Conservation (phyloP, 2,329 filamentous ascomycete species). For the Aspergillus fructus region DNA sequence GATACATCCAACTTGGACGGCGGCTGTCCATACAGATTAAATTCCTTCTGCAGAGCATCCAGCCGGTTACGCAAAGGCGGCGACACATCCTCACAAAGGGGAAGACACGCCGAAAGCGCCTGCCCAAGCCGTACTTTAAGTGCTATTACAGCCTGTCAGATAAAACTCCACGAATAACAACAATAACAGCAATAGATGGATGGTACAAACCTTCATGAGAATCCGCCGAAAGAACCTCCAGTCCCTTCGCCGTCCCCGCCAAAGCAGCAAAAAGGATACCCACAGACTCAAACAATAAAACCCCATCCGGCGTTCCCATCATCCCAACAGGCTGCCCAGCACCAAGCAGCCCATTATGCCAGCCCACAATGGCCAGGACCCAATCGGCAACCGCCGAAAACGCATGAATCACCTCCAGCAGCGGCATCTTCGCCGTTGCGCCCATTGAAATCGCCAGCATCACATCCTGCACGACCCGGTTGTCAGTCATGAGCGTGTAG, state of each 20-base stretch:
- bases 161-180: neutral
- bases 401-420: slow-evolving; percentile 31
- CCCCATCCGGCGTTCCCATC: slow-evolving; percentile 37
- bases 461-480: slow-evolving; percentile 42
- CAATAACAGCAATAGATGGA: neutral
- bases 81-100: slow-evolving; percentile 41
- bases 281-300: slow-evolving; percentile 43
- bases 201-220: slow-evolving; percentile 32
- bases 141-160: slow-evolving; percentile 18
- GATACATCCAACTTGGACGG: slow-evolving; percentile 46
- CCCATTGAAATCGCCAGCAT: slow-evolving; percentile 41
- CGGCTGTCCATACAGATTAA: slow-evolving; percentile 42
- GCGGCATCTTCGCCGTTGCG: slow-evolving; percentile 27
- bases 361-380: slow-evolving; percentile 39
- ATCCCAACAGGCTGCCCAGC: slow-evolving; percentile 28
- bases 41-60: slow-evolving; percentile 43
- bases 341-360: slow-evolving; percentile 31
- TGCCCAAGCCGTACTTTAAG: slow-evolving; percentile 39
- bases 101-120: slow-evolving; percentile 41
- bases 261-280: slow-evolving; percentile 42
- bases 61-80: slow-evolving; percentile 39
- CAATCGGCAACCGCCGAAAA: slow-evolving; percentile 37
- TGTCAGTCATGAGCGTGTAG: slow-evolving; percentile 44
- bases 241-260: slow-evolving; percentile 35
- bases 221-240: slow-evolving; percentile 36